Evolutionary conservation across 495 filamentous ascomycete species (phyloP).

Genomic region (Hypoxylon subgilvum): DNA sequence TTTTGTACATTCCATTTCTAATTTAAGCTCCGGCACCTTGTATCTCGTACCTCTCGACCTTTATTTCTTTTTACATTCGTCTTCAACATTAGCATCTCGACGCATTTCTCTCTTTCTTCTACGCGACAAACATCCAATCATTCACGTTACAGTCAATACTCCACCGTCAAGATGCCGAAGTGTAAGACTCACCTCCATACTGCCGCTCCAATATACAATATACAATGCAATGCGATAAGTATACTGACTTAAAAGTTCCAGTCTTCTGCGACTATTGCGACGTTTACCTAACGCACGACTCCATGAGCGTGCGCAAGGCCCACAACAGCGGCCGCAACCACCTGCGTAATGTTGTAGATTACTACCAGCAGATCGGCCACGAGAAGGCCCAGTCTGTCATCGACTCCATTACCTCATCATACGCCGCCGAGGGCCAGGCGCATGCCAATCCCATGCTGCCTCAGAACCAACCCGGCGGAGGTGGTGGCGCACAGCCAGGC

Average conservation of each 20-base stretch:
- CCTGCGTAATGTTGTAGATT: conserved; percentile 94
- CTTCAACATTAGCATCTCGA: conserved; percentile 15
- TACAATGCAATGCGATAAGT: neutral
- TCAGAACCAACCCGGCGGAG: conserved; percentile 63
- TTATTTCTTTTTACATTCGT: neutral
- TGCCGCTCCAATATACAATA: neutral
- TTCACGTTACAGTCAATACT: conserved; percentile 6
- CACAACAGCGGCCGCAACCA: conserved; percentile 97
- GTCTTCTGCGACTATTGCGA: conserved; percentile 96
- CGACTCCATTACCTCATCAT: conserved; percentile 93
- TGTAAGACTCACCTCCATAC: conserved; percentile 26
- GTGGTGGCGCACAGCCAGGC: conserved; percentile 43
- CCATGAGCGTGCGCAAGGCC: conserved; percentile 98
- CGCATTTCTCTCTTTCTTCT: conserved; percentile 1
- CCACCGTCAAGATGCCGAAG: conserved; percentile 54
- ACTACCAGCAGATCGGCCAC: conserved; percentile 99
- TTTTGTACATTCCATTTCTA: too few species aligned
- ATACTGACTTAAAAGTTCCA: conserved; percentile 24
- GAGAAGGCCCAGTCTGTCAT: conserved; percentile 98
- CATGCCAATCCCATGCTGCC: conserved; percentile 81
- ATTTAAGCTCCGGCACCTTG: neutral
- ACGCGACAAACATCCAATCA: conserved; percentile 6
- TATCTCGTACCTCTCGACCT: conserved; percentile 9
- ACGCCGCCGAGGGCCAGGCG: conserved; percentile 89
- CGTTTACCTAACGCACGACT: conserved; percentile 99